Evolutionary conservation across 495 filamentous ascomycete genomes (phyloP).

Genomic region (Daldinia vernicosa): DNA sequence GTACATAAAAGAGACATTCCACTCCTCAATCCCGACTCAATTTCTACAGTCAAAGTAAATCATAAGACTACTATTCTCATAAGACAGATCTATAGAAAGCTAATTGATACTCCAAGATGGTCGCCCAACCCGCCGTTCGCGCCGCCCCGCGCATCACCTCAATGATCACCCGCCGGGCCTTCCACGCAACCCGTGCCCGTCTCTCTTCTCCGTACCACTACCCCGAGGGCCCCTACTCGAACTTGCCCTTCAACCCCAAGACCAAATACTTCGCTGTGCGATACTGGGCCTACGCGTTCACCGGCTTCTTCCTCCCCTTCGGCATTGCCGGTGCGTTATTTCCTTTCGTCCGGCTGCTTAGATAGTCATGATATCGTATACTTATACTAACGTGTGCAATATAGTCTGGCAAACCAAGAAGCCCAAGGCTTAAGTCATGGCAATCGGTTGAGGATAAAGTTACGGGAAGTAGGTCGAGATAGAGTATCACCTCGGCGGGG

Average conservation of each 20-base stretch:
- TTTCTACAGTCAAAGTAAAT: constrained; percentile 46
- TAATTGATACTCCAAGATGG: constrained; percentile 71
- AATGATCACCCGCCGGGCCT: constrained; percentile 86
- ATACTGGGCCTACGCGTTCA: constrained; percentile 83
- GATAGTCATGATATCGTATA: constrained; percentile 18
- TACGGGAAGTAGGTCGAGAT: constrained; percentile 1
- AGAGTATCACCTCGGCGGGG: constrained; percentile 1
- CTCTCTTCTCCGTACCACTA: constrained; percentile 95
- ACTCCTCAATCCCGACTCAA: constrained; percentile 32
- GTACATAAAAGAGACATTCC: constrained; percentile 1
- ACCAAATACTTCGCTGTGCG: constrained; percentile 81
- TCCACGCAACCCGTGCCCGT: constrained; percentile 89
- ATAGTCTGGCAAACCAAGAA: constrained; percentile 90
- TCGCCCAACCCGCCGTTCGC: constrained; percentile 80
- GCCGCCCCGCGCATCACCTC: constrained; percentile 64
- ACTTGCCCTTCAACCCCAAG: constrained; percentile 95
- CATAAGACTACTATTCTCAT: background rate
- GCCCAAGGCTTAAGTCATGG: constrained; percentile 55
- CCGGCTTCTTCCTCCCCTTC: constrained; percentile 84
- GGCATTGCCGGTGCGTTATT: constrained; percentile 76
- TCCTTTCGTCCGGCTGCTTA: background rate
- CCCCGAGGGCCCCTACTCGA: constrained; percentile 92
- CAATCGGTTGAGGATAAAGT: background rate
- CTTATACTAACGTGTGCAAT: constrained; percentile 36
- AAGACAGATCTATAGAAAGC: constrained; percentile 1